Evolutionary conservation across 768 basidiomycete genomes (phyloP).

Genomic region (Strobilomyces echinocephalus): DNA sequence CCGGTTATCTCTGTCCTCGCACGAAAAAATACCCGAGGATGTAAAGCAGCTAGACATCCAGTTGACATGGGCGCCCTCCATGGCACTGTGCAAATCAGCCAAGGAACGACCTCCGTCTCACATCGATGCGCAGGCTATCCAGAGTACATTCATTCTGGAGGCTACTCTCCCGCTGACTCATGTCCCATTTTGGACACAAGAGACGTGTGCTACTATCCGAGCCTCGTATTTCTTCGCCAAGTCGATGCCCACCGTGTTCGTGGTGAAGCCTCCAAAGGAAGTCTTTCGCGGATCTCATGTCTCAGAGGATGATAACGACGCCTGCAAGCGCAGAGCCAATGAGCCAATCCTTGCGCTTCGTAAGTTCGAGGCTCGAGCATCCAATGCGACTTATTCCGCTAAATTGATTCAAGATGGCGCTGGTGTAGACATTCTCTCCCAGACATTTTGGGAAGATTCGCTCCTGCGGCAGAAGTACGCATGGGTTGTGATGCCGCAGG

Average conservation of each 20-base stretch:
- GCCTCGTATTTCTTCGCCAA: conserved; percentile 56
- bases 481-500: conserved; percentile 83
- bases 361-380: conserved; percentile 32
- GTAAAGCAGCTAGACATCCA: conserved; percentile 37
- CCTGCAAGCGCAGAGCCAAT: conserved; percentile 16
- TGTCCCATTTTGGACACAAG: conserved; percentile 36
- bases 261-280: conserved; percentile 52
- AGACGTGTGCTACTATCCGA: conserved; percentile 37
- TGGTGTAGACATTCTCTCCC: conserved; percentile 63
- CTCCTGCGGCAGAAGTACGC: conserved; percentile 53
- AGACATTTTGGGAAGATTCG: conserved; percentile 58
- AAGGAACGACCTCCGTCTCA: not conserved
- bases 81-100: not conserved
- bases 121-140: not conserved
- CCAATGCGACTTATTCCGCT: too few relatives aligned
- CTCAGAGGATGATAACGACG: not conserved
- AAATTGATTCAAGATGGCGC: conserved; percentile 64
- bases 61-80: conserved; percentile 27
- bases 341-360: conserved; percentile 63
- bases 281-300: conserved; percentile 18
- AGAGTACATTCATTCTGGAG: conserved; percentile 23
- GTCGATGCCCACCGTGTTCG: conserved; percentile 54
- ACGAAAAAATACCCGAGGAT: conserved; percentile 29
- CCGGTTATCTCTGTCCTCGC: conserved; percentile 36
- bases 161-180: conserved; percentile 45